Base-by-base conservation (phyloP, 345 rosid species). In the Pelargonium nanum region DNA sequence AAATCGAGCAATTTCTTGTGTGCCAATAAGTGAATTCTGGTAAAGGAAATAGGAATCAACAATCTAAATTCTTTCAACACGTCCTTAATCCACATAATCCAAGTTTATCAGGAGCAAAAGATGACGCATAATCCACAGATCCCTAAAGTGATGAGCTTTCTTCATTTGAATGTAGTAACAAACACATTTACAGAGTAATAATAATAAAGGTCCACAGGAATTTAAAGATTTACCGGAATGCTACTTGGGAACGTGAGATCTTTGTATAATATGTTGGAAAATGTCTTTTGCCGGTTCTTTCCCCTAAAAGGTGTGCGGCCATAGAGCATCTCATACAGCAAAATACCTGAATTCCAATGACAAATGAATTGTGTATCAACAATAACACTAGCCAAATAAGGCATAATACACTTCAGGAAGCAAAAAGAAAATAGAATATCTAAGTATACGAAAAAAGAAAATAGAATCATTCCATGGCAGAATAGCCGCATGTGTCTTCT, bases 261-360 rank as follows among this genome's bases (percentile, higher is more conserved):
- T 78, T 93, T 93, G 83, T 72, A 81, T 80, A 93, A 80, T 70
- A 93, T 84, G 81, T 93, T 93, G 71, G 85, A 78, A 78, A 89
- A 93, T 56, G 97, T 89, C 89, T 79, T 93, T 64, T 87, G 97
- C 77, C 99, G 83, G 61, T 93, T 93, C 80, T 93, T 93, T 26
- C 99, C 97, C 68, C 97, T 79, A 75, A 89, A 93, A 63, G 99
- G 96, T 22, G 97, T 93, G 6, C 97, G 94, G 6, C 97, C 99
- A n/a, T 89, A 93, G 48, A 93, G 78, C 96, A 93, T 93, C 83
- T 93, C 99, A 60, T 93, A 89, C 80, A 93, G 66, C 72, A 93
- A 74, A 60, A 89, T 83, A 61, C 99, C 99, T 93, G 74, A 61
- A 52, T 58, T 48, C 65, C 71, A 62, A 7, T 34, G 13, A 67